Base-by-base conservation (phyloP, 768 basidiomycete genomes). In the Hericium coralloides region DNA sequence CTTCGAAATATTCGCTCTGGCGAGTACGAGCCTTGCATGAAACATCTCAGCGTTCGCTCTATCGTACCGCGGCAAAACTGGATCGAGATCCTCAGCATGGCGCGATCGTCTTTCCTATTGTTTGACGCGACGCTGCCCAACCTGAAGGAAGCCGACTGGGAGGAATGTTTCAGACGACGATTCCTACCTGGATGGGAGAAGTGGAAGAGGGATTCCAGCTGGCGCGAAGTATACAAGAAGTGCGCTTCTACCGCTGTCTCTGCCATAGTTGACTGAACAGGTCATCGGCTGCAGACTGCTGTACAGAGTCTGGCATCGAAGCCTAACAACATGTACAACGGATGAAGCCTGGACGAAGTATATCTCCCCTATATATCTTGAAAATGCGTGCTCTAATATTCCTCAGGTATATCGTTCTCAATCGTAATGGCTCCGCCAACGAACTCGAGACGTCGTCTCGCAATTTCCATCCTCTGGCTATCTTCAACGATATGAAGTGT, bases 281-380 rank as follows among this genome's bases (percentile, higher is more conserved):
- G 59, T 41, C 59, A 56, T 20, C 43, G 55, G 49, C 26, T 60
- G 49, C 54, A 90, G 89, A 65, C 65, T 79, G 38, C 69, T 91
- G 53, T 75, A 79, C 65, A 76, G 85, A 36, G 74, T 86, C 39
- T 85, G 81, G 79, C 90, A 92, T 66, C 80, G 88, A 55, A 79
- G 76, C 64, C 74, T 72, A 39, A 81, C 82, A 3, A 75, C 77
- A n/a, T 92, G 89, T 65, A 89, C 89, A 20, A 68, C 80, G 7
- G 86, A 89, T 63, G 91, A 92, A 70, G 74, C 87, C 20, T 92
- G 90, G 89, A 91, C 89, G 51, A 89, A 82, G 85, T 89, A 67
- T 63, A 73, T 67, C 4, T 20, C 38, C 31, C 31, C 10, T 53
- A 25, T 37, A 55, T 64, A 47, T 49, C 17, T 53, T 23, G 57